Percentiles rank a stretch among this genome's conserved stretches.
Evolutionary conservation across 352 stramenopile genomes (phyloP).

Genomic region (Pythium utonaiense): DNA sequence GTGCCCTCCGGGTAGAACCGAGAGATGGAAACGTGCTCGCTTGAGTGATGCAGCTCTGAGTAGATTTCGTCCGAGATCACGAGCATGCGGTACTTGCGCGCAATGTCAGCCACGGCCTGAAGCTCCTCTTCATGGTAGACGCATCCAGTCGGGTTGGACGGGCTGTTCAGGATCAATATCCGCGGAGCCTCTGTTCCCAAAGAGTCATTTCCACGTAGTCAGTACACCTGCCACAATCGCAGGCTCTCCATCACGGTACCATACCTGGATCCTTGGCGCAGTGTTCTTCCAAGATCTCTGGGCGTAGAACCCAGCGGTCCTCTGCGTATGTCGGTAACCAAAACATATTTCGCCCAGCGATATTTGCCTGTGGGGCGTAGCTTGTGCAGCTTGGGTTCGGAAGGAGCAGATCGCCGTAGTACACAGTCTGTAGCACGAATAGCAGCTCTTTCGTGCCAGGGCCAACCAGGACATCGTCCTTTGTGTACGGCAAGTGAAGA

Average conservation of each 20-base stretch:
- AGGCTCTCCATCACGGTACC: neutral
- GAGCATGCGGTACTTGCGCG: constrained; percentile 84
- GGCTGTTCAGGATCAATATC: constrained; percentile 86
- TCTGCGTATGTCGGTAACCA: constrained; percentile 79
- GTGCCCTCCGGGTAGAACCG: constrained; percentile 86
- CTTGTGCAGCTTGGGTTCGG: constrained; percentile 85
- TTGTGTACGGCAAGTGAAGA: constrained; percentile 58
- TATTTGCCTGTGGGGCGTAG: constrained; percentile 82
- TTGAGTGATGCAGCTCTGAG: constrained; percentile 75
- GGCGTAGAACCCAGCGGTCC: constrained; percentile 76
- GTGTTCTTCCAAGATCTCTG: constrained; percentile 76
- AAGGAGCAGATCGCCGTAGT: constrained; percentile 82
- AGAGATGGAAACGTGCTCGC: constrained; percentile 77
- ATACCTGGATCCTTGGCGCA: constrained; percentile 78
- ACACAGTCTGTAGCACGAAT: constrained; percentile 87
- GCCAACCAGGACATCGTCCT: constrained; percentile 79
- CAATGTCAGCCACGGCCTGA: constrained; percentile 61
- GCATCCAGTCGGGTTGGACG: constrained; percentile 82
- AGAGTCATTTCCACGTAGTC: neutral
- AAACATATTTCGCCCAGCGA: constrained; percentile 86
- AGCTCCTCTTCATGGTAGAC: constrained; percentile 79
- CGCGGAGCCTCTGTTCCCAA: constrained; percentile 56
- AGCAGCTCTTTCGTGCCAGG: constrained; percentile 88
- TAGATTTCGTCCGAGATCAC: constrained; percentile 90
- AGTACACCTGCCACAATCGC: neutral